Base-by-base conservation (phyloP, 2,329 filamentous ascomycete genomes). In the Calonectria leucothoes region DNA sequence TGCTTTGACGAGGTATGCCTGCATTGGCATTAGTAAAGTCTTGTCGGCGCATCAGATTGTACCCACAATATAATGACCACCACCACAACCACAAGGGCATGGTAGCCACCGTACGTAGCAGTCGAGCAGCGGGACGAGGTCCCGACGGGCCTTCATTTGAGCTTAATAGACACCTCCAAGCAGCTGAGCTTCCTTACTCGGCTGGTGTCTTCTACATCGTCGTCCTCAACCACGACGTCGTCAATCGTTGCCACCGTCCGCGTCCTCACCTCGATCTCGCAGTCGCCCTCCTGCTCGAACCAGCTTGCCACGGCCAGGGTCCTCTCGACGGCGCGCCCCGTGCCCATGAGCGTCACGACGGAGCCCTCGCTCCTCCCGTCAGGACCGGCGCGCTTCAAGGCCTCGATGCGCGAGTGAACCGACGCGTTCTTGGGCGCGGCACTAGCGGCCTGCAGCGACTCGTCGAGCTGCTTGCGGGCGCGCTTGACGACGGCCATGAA, bases 401-500 rank as follows among this genome's bases (percentile, higher is more conserved):
- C 83, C 73, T 85, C 83, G 64, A 90, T 82, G 70, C 89, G 87
- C 23, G 87, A 84, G 51, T 86, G 82, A 4, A 91, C 82, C 7
- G 86, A 85, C 48, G 86, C 78, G 55, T 86, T 84, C 76, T 86
- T 87, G 29, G 90, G 87, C 67, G 89, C 89, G 2, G 89, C 82
- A 15, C 83, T 81, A 20, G 84, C 82, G 27, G 83, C 77, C 59
- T 81, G 84, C 15, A 88, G 85, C 5, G 89, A 87, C 45, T 89
- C 86, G 55, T 90, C 86, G 5, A 95, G 90, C 1, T 92, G 88
- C 73, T 91, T 91, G 73, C 91, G 90, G 17, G 92, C 89, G 65
- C 93, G 92, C 78, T 91, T 91, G 15, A 94, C 88, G 6, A 91
- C 87, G 14, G 93, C 90, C 83, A 94, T 90, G 86, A 94, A 94